A percentile compares a stretch with the other conserved stretches of the same genome.
Evolutionary conservation across 2,329 filamentous ascomycete species (phyloP).

Genomic region (Talaromyces verruculosus): DNA sequence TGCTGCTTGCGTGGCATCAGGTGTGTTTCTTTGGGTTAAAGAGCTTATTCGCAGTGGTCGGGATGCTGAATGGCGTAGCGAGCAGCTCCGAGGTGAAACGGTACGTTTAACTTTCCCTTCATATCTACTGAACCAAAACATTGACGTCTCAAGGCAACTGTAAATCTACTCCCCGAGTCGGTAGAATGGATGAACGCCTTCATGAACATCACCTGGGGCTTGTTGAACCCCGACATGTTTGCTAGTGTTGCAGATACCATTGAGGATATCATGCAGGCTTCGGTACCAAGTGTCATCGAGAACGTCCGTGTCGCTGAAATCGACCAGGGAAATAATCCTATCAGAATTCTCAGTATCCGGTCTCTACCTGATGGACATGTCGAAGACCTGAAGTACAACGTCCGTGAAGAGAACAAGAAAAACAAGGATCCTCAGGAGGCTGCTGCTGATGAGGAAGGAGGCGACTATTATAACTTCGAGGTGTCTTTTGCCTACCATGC

Average conservation of each 20-base stretch:
- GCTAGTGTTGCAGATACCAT: constrained; percentile 85
- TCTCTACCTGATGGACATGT: constrained; percentile 82
- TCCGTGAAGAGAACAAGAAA: constrained; percentile 74
- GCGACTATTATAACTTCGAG: constrained; percentile 90
- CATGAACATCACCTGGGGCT: constrained; percentile 78
- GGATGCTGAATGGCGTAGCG: constrained; percentile 83
- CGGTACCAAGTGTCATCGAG: constrained; percentile 85
- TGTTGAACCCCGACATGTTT: constrained; percentile 96
- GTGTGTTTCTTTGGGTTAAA: constrained; percentile 85
- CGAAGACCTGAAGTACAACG: constrained; percentile 75
- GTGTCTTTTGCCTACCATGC: constrained; percentile 90
- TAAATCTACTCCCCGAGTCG: constrained; percentile 87
- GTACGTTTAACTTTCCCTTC: constrained; percentile 41
- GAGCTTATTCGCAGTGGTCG: constrained; percentile 79
- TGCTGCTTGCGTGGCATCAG: constrained; percentile 68
- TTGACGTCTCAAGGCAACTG: constrained; percentile 59
- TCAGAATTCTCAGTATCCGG: constrained; percentile 82
- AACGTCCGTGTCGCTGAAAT: constrained; percentile 95
- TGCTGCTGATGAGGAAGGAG: constrained; percentile 84
- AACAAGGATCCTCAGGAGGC: constrained; percentile 82
- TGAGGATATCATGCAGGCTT: constrained; percentile 96
- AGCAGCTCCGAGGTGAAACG: constrained; percentile 79
- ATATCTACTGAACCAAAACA: not conserved
- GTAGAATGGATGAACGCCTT: constrained; percentile 96
- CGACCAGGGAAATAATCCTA: constrained; percentile 85